Evolutionary conservation across 2,329 filamentous ascomycete genomes (phyloP).

Genomic region (Aureobasidium sp.): DNA sequence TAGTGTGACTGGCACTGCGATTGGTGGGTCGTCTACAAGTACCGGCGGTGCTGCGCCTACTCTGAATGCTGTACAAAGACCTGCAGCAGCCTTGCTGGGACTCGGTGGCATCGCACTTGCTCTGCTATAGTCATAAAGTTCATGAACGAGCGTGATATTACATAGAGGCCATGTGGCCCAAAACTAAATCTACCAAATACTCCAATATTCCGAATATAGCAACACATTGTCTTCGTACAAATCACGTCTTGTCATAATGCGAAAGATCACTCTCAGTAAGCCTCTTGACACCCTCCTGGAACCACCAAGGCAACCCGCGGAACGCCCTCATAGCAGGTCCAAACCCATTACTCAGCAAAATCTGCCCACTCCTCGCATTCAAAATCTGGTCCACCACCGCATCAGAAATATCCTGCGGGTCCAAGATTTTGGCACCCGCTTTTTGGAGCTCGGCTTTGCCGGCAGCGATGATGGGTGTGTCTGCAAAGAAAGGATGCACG

Average conservation of each 20-base stretch:
- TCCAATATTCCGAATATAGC: not conserved
- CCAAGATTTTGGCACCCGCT: slow-evolving; percentile 29
- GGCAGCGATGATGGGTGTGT: slow-evolving; percentile 33
- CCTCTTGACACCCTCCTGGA: slow-evolving; percentile 14
- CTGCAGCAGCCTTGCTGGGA: not conserved
- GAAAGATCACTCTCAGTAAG: not conserved
- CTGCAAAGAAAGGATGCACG: slow-evolving; percentile 38
- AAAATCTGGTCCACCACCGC: slow-evolving; percentile 40
- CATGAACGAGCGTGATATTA: not conserved
- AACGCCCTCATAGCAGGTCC: slow-evolving; percentile 1
- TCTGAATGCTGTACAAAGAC: not conserved
- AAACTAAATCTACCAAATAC: not conserved
- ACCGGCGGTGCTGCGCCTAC: not conserved
- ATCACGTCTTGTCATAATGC: not conserved
- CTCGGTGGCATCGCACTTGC: not conserved
- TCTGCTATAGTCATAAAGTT: not conserved
- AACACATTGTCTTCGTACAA: not conserved
- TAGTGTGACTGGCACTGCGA: not conserved
- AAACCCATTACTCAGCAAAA: slow-evolving; percentile 30
- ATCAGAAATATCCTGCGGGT: slow-evolving; percentile 35
- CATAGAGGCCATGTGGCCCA: not conserved
- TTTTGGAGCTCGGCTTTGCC: slow-evolving; percentile 29
- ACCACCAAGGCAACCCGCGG: slow-evolving; percentile 16
- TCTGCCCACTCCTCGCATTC: slow-evolving; percentile 34
- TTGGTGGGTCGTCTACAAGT: not conserved